Evolutionary conservation across 805 yeast species (phyloP), one percentile per base, ranked within the genome.

Genomic region (Cyberlindnera samutprakarnensis): DNA sequence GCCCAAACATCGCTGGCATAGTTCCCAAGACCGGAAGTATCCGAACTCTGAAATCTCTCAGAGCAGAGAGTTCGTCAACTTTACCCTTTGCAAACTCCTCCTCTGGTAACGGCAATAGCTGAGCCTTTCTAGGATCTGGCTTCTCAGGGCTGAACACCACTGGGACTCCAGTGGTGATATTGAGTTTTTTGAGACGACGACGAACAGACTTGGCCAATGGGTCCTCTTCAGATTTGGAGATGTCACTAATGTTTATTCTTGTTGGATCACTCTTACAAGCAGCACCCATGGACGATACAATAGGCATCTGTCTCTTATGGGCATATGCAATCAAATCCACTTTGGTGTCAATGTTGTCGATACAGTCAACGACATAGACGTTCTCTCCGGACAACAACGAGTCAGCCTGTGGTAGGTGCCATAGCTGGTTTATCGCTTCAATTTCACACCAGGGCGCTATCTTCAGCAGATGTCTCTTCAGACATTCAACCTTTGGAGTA

Each of bases 201-300:
- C 99, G 72, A 5, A 87, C 94, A 0, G 90, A 64, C 40, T 94
- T 72, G 11, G 96, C 84, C 37, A 92, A 64, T 6, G 96, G 92
- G 56, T 92, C 99, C 57, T 92, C 99, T 49, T 83, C 90, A 0
- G 98, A 84, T 32, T 72, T 73, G 21, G 94, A 78, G 33, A 92
- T 75, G 57, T 92, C 99, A 21, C 87, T 87, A 25, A 92, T 70
- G 52, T 86, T 83, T 36, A 92, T 74, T 49, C 97, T 68, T 3
- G 96, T 80, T 10, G 97, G 94, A 53, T 92, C 99, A 32, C 94
- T 80, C 56, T 92, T 92, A 46, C 95, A 81, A 5, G 96, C 95
- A 1, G 99, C 97, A 18, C 99, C 99, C 76, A 94, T 94, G 1
- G 96, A 83, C 5, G 94, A 78, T 24, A 92, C 71, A 20, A 87